Evolutionary conservation across 148 eudicot species (phyloP).

Genomic region (Vaccinium darrowii): DNA sequence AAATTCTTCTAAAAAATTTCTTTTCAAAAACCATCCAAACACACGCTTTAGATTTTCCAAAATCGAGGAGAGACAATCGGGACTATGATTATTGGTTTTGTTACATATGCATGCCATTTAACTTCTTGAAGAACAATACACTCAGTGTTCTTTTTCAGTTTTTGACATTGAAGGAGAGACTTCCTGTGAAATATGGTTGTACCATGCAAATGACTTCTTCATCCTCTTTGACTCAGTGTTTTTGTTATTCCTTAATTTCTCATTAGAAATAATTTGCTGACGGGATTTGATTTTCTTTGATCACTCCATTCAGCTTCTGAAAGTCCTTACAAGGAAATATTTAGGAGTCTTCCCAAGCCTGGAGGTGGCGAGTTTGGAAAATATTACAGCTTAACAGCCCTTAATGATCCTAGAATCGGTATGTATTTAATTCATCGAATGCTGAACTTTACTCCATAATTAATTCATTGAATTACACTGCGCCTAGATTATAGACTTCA

Average conservation of each 20-base stretch:
- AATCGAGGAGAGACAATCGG: background rate
- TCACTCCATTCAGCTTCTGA: constrained; percentile 52
- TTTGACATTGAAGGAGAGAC: background rate
- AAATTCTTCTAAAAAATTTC: no score
- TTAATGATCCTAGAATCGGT: constrained; percentile 93
- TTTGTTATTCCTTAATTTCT: background rate
- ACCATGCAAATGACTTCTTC: background rate
- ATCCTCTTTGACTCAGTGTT: background rate
- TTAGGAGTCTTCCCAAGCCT: constrained; percentile 76
- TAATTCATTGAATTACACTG: background rate
- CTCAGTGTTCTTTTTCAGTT: background rate
- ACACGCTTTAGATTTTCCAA: background rate
- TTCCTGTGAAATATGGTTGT: background rate
- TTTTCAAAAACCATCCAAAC: no score
- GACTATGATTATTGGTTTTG: background rate
- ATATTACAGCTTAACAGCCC: constrained; percentile 86
- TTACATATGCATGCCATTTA: background rate
- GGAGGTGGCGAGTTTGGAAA: constrained; percentile 99
- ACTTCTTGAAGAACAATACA: background rate
- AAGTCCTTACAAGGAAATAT: constrained; percentile 78
- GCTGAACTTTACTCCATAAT: no score
- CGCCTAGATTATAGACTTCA: no score
- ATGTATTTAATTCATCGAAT: constrained; percentile 14
- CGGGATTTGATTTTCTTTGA: background rate
- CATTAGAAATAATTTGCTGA: background rate